These are phyloP conservation scores for Hyaloscypha variabilis DNA, from an alignment of 495 filamentous ascomycete genomes.

Conservation along the genomic window DNA sequence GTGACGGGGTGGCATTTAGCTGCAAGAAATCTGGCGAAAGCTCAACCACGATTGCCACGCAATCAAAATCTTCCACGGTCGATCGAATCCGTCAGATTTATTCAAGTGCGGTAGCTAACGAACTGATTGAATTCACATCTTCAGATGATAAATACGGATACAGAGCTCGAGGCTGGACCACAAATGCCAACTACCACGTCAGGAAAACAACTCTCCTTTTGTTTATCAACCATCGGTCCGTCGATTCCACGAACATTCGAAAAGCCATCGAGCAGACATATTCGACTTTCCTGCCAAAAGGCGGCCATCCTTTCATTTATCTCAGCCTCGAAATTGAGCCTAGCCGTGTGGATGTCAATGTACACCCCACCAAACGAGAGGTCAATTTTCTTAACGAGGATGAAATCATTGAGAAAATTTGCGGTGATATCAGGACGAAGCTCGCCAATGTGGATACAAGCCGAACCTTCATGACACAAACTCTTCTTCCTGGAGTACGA, in stretches of 20 bases:
- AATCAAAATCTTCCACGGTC: slow-evolving; percentile 65
- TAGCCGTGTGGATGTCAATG: slow-evolving; percentile 92
- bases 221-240: slow-evolving; percentile 98
- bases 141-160: slow-evolving; percentile 82
- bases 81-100: slow-evolving; percentile 93
- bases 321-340: slow-evolving; percentile 94
- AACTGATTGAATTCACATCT: slow-evolving; percentile 76
- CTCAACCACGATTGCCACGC: slow-evolving; percentile 77
- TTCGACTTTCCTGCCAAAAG: slow-evolving; percentile 87
- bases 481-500: slow-evolving; percentile 71
- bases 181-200: slow-evolving; percentile 94
- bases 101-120: slow-evolving; percentile 83
- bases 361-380: slow-evolving; percentile 97
- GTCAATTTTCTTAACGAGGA: slow-evolving; percentile 99
- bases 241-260: slow-evolving; percentile 88
- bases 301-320: slow-evolving; percentile 92
- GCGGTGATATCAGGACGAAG: slow-evolving; percentile 75
- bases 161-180: slow-evolving; percentile 77
- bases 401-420: slow-evolving; percentile 90
- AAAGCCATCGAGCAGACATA: slow-evolving; percentile 93
- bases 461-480: slow-evolving; percentile 92
- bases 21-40: slow-evolving; percentile 96
- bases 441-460: slow-evolving; percentile 92
- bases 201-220: slow-evolving; percentile 88
- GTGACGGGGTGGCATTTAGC: slow-evolving; percentile 85